Base-by-base conservation (phyloP, 495 filamentous ascomycete species). In the Neohortaea acidophila region DNA sequence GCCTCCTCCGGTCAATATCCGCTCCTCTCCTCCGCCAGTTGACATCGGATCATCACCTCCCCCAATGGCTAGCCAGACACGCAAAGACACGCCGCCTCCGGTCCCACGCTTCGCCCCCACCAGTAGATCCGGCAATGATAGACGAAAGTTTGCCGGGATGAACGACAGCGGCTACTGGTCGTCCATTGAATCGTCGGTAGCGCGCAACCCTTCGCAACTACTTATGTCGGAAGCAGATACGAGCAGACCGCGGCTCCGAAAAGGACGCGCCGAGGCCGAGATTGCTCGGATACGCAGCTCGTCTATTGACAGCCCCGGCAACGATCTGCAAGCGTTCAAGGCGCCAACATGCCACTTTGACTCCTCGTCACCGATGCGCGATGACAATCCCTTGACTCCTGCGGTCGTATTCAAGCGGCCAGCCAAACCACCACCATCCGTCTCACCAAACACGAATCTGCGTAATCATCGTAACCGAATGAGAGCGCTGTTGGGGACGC, bases 161-260 rank as follows among this genome's bases (percentile, higher is more conserved):
- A 84, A 92, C 48, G 89, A 97, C 51, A 94, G 86, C 56, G 89
- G 89, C 9, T 97, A 94, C 56, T 93, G 92, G 51, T 97, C 89
- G 1, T 94, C 87, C 0, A 62, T 97, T n/a, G 89, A 94, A 30
- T 96, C 89, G 1, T 94, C 89, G 0, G 83, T 68, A n/a, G 66
- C 82, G 48, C 70, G 86, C 22, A 75, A 78, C 20, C 72, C 73
- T 36, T 72, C 72, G 38, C 53, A 62, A 23, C 64, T 72, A 40
- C 66, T 79, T 39, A 79, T 75, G 7, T 83, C 81, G 2, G 84
- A 84, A 44, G 48, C 69, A 18, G 72, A 76, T 47, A 67, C 77
- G 21, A 81, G 83, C 30, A 77, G 77, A 12, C 79, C 75, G 21
- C 73, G 74, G 33, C 73, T 85, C 38, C 92, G 86, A 60, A 73